phyloP scores from a whole-genome alignment of 352 stramenopile genomes.

The Phytophthora syringae region DNA sequence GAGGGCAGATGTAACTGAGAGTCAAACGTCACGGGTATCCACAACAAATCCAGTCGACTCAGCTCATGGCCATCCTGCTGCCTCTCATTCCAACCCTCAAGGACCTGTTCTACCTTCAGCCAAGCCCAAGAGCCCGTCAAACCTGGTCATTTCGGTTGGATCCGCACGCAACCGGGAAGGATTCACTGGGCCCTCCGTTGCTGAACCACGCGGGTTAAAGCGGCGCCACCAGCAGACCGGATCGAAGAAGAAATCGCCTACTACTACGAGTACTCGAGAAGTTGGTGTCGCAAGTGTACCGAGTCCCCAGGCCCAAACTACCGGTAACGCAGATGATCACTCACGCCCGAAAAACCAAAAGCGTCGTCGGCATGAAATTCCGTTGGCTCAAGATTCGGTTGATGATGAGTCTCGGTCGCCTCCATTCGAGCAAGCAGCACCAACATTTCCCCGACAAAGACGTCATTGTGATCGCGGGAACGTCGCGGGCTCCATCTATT shows the following conservation, averaged over 20 bases:
- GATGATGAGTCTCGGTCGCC: slow-evolving; percentile 21
- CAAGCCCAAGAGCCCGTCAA: slow-evolving; percentile 19
- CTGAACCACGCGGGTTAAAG: slow-evolving; percentile 20
- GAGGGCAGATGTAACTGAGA: neutral
- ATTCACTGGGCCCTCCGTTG: slow-evolving; percentile 9
- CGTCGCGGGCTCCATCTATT: slow-evolving; percentile 11
- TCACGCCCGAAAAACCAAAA: slow-evolving; percentile 8
- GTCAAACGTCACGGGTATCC: neutral
- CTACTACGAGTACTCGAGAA: slow-evolving; percentile 1
- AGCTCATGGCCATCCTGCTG: neutral
- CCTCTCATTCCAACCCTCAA: slow-evolving; percentile 12
- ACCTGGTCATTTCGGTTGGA: slow-evolving; percentile 24
- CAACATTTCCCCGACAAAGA: neutral
- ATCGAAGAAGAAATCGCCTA: neutral
- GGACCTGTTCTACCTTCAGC: slow-evolving; percentile 7
- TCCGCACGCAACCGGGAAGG: neutral
- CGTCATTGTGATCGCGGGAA: slow-evolving; percentile 7
- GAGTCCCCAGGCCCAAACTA: neutral
- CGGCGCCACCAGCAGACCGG: slow-evolving; percentile 8
- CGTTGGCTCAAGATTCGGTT: neutral
- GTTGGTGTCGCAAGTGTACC: neutral
- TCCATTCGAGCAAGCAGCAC: slow-evolving; percentile 24
- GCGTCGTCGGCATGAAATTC: slow-evolving; percentile 18
- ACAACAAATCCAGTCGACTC: neutral
- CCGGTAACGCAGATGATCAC: slow-evolving; percentile 4